phyloP scores from a whole-genome alignment of 768 basidiomycete species.

The Leccinellum rugosiceps region DNA sequence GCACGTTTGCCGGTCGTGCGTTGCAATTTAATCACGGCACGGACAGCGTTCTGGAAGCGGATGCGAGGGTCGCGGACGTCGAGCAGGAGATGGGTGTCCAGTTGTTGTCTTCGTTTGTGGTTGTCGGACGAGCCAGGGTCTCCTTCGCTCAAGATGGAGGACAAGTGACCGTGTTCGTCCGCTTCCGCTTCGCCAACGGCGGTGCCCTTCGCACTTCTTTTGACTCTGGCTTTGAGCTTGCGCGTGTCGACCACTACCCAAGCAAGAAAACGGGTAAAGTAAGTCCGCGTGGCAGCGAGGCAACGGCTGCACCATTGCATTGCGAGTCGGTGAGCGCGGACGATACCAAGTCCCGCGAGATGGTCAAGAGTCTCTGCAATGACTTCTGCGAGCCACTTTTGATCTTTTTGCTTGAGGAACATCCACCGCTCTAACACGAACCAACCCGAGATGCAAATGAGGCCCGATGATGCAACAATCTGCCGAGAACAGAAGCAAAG shows the following conservation, averaged over 20 bases:
- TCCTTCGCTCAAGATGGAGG: neutral
- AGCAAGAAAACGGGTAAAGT: constrained; percentile 9
- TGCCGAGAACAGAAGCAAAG: neutral
- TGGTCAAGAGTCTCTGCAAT: constrained; percentile 23
- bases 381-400: constrained; percentile 46
- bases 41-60: constrained; percentile 41
- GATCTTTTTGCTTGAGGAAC: constrained; percentile 41
- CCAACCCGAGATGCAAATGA: constrained; percentile 49
- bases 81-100: constrained; percentile 10
- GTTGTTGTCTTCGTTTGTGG: neutral
- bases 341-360: constrained; percentile 19
- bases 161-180: neutral
- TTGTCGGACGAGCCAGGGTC: neutral
- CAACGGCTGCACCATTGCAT: constrained; percentile 23
- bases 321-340: constrained; percentile 22
- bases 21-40: constrained; percentile 41
- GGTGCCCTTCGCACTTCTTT: neutral
- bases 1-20: constrained; percentile 26
- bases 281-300: constrained; percentile 6
- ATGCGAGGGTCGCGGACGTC: constrained; percentile 24
- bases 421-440: constrained; percentile 49
- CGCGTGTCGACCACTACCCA: constrained; percentile 13
- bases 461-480: constrained; percentile 36
- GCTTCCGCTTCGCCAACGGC: neutral
- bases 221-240: neutral